Evolutionary conservation across 2,329 filamentous ascomycete species (phyloP), one percentile per base, ranked within the genome.

Genomic region (Phaeoacremonium minimum): DNA sequence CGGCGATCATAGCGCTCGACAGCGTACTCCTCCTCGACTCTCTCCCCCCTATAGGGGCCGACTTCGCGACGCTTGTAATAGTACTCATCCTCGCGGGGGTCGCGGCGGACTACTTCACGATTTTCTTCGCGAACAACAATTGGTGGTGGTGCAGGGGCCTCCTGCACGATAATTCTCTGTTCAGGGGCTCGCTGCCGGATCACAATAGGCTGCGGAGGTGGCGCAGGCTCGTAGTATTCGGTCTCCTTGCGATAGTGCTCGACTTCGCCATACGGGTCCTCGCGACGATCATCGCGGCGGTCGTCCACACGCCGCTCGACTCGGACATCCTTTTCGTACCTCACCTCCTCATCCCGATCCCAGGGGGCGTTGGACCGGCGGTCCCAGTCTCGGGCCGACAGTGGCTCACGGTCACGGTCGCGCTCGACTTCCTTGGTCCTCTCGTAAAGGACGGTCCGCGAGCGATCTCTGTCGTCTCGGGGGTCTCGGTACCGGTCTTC

Each of bases 161-260:
- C 75, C 43, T 80, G 71, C 7, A 80, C 67, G 44, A 80, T 75
- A 47, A 80, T 78, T 50, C 73, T 72, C 50, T 80, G 76, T 50
- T 80, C 74, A 3, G 68, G 64, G 2, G 69, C 65, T 34, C 69
- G 66, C 47, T 75, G 71, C 35, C 75, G 73, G 44, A 80, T 76
- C 37, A 80, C 64, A 41, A 80, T 69, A 5, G 75, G 75, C 3
- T 66, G 53, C 4, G 53, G 62, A 5, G 66, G 66, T 8, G 67
- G 57, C 11, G 72, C 62, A 4, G 70, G 69, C 30, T 70, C 62
- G 48, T 74, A 83, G 53, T 80, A 82, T 46, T 83, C 78, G 3
- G 75, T 77, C 52, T 83, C 77, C 53, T 72, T 73, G 49, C 72
- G 72, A 50, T 77, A 79, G 51, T 68, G 69, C 52, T 82, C 77